Evolutionary conservation across 2,329 filamentous ascomycete species (phyloP).

Genomic region (Waltergamsia citrina): DNA sequence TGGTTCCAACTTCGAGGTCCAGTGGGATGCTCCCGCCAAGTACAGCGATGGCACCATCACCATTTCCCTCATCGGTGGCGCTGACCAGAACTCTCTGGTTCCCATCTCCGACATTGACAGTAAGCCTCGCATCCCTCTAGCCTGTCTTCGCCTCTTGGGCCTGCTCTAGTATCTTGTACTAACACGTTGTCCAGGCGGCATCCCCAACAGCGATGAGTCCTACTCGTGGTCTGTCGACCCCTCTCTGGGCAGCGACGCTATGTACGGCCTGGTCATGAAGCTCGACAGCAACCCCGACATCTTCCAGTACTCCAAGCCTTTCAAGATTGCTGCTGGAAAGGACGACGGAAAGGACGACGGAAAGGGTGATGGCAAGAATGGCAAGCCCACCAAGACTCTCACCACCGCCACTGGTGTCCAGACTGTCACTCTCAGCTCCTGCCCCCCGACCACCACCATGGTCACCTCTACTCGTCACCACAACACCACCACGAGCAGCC

Average conservation of each 20-base stretch:
- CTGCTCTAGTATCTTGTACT: not conserved
- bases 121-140: slow-evolving; percentile 26
- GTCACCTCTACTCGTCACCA: slow-evolving; percentile 14
- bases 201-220: slow-evolving; percentile 32
- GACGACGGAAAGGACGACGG: not conserved
- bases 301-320: slow-evolving; percentile 57
- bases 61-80: slow-evolving; percentile 46
- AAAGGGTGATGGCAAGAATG: slow-evolving; percentile 1
- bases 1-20: slow-evolving; percentile 38
- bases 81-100: slow-evolving; percentile 29
- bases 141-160: not conserved
- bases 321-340: slow-evolving; percentile 32
- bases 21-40: slow-evolving; percentile 34
- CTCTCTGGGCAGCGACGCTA: slow-evolving; percentile 30
- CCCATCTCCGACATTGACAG: slow-evolving; percentile 34
- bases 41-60: slow-evolving; percentile 34
- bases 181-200: slow-evolving; percentile 24
- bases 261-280: slow-evolving; percentile 49
- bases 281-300: slow-evolving; percentile 33
- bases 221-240: slow-evolving; percentile 43
- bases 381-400: slow-evolving; percentile 13
- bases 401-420: slow-evolving; percentile 18
- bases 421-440: slow-evolving; percentile 17
- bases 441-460: slow-evolving; percentile 10
- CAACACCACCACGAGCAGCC: slow-evolving; percentile 11